Base-by-base conservation (phyloP, 2,329 filamentous ascomycete genomes). In the Sporothrix schenckii region DNA sequence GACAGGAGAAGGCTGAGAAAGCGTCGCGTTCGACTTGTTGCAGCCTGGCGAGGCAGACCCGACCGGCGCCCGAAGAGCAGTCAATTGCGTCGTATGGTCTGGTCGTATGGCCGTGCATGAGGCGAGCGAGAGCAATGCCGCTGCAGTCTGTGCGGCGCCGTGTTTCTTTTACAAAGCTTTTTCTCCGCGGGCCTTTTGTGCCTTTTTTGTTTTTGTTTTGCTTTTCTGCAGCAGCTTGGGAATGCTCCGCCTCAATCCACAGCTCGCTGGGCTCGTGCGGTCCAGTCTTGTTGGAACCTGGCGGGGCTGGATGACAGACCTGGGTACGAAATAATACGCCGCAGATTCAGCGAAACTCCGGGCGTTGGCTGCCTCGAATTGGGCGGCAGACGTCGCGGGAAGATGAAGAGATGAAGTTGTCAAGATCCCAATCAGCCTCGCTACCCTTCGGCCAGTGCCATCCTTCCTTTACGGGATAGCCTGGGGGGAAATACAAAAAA, bases 171-270 rank as follows among this genome's bases (percentile, higher is more conserved):
- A 13, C 7, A 34, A 21, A 4, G 4, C 34, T 19, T 39, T 13
- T 39, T 60, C 24, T 60, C 34, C 56, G 34, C 56, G 56, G 47
- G 44, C 61, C 24, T 34, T 50, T 66, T 63, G 11, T 65, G 41
- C 21, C 19, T 41, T 61, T 44, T 58, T 27, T 58, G 19, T 27
- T 34, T 39, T 34, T 9, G 30, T 61, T 14, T 39, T 21, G 50
- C 2, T 24, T 24, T 30, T 21, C 4, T 50, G 49, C 49, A 1
- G 2, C 16, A n/a, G 66, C 16, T 50, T 30, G 41, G 39, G 14
- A 9, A 41, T 69, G 68, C 68, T 69, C 61, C 68, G 68, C 68
- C 68, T 69, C 58, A 41, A 50, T 50, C 68, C 49, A 69, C 34
- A 30, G 27, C 27, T 30, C 27, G 50, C 19, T 52, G 6, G 58